These are phyloP conservation scores for Przewalskia tangutica DNA, from an alignment of 257 asterid genomes.

Conservation along the genomic window DNA sequence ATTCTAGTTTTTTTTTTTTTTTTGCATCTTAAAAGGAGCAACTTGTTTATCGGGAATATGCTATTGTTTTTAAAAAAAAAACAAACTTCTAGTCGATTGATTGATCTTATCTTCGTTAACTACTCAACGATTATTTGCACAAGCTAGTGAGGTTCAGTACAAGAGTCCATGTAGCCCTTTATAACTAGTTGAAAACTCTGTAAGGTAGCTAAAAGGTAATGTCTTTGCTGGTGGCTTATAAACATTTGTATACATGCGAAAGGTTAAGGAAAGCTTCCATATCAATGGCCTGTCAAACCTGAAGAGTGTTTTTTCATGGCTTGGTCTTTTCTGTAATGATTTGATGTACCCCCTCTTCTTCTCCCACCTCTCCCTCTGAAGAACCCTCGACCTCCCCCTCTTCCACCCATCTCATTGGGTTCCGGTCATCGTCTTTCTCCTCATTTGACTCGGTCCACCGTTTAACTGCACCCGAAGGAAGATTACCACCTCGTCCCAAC, in stretches of 20 bases:
- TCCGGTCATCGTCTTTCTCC: conserved; percentile 14
- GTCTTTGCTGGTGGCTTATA: not conserved
- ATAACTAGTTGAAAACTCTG: not conserved
- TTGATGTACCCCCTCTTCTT: conserved; percentile 30
- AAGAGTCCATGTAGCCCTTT: too few species aligned
- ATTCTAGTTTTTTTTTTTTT: too few species aligned
- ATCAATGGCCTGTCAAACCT: conserved; percentile 40
- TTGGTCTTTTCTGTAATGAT: conserved; percentile 43
- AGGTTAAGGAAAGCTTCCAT: not conserved
- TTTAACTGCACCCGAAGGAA: conserved; percentile 57
- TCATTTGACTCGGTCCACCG: conserved; percentile 13
- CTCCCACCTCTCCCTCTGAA: conserved; percentile 29
- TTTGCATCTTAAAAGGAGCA: too few species aligned
- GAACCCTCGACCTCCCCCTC: conserved; percentile 25
- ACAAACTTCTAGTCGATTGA: too few species aligned
- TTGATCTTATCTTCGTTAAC: not conserved
- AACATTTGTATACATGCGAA: not conserved
- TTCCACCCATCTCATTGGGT: conserved; percentile 16
- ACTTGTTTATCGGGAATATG: too few species aligned
- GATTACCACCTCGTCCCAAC: conserved; percentile 86
- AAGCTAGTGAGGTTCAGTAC: too few species aligned
- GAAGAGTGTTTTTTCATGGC: conserved; percentile 68
- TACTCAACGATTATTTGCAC: too few species aligned
- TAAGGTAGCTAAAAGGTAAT: not conserved
- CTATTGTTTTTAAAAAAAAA: too few species aligned